Base-by-base conservation (phyloP, 2,329 filamentous ascomycete genomes). In the Furcasterigmium sp. region DNA sequence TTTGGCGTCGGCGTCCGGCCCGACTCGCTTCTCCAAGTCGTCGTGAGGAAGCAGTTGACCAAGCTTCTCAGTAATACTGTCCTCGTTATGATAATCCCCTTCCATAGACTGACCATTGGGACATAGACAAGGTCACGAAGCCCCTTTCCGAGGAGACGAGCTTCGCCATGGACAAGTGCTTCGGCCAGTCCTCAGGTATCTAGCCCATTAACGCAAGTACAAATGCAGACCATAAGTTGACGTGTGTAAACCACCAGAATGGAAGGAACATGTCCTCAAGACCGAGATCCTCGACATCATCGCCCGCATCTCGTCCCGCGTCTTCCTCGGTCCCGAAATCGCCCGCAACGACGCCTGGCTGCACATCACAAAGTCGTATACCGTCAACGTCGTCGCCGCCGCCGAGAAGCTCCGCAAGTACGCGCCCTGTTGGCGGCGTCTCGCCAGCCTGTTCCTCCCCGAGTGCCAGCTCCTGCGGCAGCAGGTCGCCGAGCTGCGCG, bases 261-360 rank as follows among this genome's bases (percentile, higher is more conserved):
- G 45, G 47, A 35, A 26, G 5, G 42, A 49, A 14, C 23, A 21
- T 14, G 17, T 21, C 5, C 29, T 47, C 28, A 45, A 45, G 28
- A 36, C 30, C 20, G 37, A 36, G 11, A 25, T 42, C 11, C 45
- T 49, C 14, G 47, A 49, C 11, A 13, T 73, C 8, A 63, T 79
- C 9, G 69, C 72, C 14, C 69, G 72, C 9, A 50, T 76, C 10
- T 74, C 73, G 0, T 70, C 73, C 2, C 61, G 70, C 5, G 64
- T 75, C 3, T 76, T 76, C 45, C 55, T 76, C 3, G 72, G 73
- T 3, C 50, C 55, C 5, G 56, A 60, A 5, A 51, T 74, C 14
- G 72, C 69, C 53, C 69, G 69, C 7, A 63, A 76, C 48, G 53
- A 65, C 21, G 56, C 63, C 28, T 78, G 73, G 73, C 61, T 75